These are phyloP conservation scores for Wickerhamiella siamensis DNA, from an alignment of 805 yeast species.

Conservation along the genomic window DNA sequence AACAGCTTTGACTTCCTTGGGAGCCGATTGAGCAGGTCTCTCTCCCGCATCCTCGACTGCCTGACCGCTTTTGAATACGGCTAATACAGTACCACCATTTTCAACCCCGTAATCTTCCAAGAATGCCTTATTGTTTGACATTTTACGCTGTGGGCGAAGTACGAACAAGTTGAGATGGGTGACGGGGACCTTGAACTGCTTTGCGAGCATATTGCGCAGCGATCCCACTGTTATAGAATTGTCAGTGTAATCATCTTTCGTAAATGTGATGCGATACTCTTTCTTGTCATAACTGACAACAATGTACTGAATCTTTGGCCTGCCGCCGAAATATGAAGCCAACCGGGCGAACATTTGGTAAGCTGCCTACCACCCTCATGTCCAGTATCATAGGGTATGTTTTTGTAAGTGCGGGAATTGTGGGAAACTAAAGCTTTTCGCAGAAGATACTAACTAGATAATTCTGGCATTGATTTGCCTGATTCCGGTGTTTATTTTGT, in stretches of 20 bases:
- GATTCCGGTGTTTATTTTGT: constrained; percentile 20
- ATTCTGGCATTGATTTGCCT: constrained; percentile 30
- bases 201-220: constrained; percentile 42
- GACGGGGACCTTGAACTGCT: constrained; percentile 36
- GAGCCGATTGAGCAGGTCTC: constrained; percentile 8
- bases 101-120: constrained; percentile 14
- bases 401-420: constrained; percentile 9
- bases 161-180: constrained; percentile 10
- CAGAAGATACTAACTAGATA: constrained; percentile 10
- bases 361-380: background rate
- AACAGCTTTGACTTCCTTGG: constrained; percentile 10
- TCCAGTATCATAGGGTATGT: constrained; percentile 11
- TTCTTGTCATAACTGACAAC: constrained; percentile 15
- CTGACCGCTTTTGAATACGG: constrained; percentile 8
- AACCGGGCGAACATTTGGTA: constrained; percentile 1
- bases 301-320: constrained; percentile 7
- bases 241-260: constrained; percentile 14
- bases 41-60: constrained; percentile 3
- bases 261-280: constrained; percentile 15
- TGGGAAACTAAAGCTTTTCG: background rate
- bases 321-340: background rate
- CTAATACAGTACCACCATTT: constrained; percentile 17
- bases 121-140: constrained; percentile 10
- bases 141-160: constrained; percentile 11
- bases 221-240: constrained; percentile 48